A percentile compares a stretch with the other conserved stretches of the same genome.
Evolutionary conservation across 1,139 yeast species (phyloP).

Genomic region (Arxiozyma slooffiae): DNA sequence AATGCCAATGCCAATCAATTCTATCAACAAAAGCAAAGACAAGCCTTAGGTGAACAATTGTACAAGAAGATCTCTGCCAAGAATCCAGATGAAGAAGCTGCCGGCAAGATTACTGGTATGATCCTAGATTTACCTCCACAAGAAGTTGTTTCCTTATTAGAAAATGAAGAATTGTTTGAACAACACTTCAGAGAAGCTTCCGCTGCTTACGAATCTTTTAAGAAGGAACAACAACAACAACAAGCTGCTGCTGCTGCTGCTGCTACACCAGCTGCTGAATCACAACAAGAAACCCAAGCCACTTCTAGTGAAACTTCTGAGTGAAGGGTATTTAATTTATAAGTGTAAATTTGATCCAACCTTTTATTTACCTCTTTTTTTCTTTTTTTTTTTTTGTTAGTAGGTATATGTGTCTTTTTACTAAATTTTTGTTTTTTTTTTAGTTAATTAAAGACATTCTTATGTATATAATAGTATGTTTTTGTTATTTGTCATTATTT

Average conservation of each 20-base stretch:
- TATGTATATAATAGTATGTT: too few relatives aligned
- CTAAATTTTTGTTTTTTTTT: too few relatives aligned
- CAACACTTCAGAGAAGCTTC: constrained; percentile 92
- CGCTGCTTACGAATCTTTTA: constrained; percentile 83
- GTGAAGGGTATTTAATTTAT: background rate
- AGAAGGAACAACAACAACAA: constrained; percentile 33
- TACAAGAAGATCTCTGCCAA: constrained; percentile 90
- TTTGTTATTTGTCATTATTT: background rate
- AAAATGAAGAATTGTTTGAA: constrained; percentile 82
- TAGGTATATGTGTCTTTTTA: background rate
- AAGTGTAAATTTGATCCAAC: background rate
- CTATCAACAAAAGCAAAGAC: constrained; percentile 69
- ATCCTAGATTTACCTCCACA: constrained; percentile 89
- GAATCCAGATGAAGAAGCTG: constrained; percentile 90
- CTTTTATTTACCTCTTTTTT: background rate
- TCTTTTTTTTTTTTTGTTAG: background rate
- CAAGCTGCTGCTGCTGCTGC: constrained; percentile 9
- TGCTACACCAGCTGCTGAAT: constrained; percentile 1
- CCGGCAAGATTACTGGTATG: constrained; percentile 99
- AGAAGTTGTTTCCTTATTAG: constrained; percentile 81
- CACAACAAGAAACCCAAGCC: background rate
- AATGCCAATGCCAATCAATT: constrained; percentile 37
- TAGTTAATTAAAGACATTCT: background rate
- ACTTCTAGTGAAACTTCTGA: constrained; percentile 2
- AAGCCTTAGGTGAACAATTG: constrained; percentile 93